Evolutionary conservation across 2,329 filamentous ascomycete species (phyloP).

Genomic region (Cladorrhinum sp.): DNA sequence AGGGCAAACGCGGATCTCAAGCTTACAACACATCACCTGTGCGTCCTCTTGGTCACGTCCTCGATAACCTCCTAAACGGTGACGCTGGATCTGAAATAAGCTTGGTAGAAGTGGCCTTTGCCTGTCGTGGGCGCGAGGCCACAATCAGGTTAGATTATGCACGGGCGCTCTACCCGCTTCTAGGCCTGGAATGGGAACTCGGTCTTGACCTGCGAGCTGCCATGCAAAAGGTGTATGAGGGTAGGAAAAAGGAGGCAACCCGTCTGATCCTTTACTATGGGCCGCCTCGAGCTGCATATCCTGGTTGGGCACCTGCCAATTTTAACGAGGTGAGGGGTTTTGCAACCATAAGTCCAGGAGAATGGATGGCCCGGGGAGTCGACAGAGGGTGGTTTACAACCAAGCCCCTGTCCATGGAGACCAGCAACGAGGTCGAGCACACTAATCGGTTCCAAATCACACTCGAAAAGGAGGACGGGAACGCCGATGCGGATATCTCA

Average conservation of each 20-base stretch:
- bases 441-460: no score
- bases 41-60: no score
- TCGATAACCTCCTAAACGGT: neutral
- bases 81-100: neutral
- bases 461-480: no score
- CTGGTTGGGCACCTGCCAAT: conserved; percentile 8
- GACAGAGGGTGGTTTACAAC: neutral
- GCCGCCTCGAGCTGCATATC: conserved; percentile 1
- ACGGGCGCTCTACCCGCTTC: conserved; percentile 1
- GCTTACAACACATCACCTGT: neutral
- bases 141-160: conserved; percentile 5
- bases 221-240: conserved; percentile 6
- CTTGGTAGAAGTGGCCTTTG: neutral
- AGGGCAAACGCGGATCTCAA: neutral
- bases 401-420: no score
- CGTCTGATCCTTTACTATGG: conserved; percentile 3
- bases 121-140: conserved; percentile 2
- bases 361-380: conserved; percentile 3
- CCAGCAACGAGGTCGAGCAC: no score
- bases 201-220: neutral
- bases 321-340: neutral
- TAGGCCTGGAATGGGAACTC: neutral
- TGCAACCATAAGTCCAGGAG: neutral
- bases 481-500: no score
- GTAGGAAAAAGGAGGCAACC: neutral